Evolutionary conservation across 805 yeast species (phyloP).

Genomic region (Candida sithepensis): DNA sequence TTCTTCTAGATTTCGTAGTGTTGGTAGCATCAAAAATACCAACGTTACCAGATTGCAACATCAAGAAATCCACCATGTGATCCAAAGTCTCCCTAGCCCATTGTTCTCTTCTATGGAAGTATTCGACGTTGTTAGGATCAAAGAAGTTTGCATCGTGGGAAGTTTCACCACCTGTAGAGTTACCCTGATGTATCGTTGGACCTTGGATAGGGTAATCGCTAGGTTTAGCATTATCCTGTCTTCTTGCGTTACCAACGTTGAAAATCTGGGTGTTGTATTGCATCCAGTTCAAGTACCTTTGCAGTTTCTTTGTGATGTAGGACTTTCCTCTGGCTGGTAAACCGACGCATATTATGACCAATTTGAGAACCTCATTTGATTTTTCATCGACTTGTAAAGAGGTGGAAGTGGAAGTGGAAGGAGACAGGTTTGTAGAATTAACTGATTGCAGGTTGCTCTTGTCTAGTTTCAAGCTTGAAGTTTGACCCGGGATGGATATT

Average conservation of each 20-base stretch:
- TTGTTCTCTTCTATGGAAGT: conserved; percentile 42
- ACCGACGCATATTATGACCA: conserved; percentile 70
- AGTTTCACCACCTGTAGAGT: background rate
- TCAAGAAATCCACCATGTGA: conserved; percentile 40
- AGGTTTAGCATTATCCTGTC: conserved; percentile 48
- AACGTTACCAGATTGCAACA: conserved; percentile 42
- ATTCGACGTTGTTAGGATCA: conserved; percentile 40
- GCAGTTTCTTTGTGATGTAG: conserved; percentile 61
- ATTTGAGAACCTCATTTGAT: conserved; percentile 35
- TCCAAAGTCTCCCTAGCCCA: conserved; percentile 52
- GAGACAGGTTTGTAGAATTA: background rate
- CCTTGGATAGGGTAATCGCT: conserved; percentile 35
- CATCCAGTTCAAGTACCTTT: conserved; percentile 55
- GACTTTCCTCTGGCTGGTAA: conserved; percentile 78
- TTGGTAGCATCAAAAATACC: conserved; percentile 63
- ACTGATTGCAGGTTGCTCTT: conserved; percentile 1
- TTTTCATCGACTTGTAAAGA: conserved; percentile 1
- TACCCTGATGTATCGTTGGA: conserved; percentile 22
- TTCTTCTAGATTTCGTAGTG: conserved; percentile 44
- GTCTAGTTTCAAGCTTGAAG: conserved; percentile 14
- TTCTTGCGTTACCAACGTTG: conserved; percentile 72
- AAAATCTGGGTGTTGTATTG: conserved; percentile 63
- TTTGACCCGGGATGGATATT: conserved; percentile 27
- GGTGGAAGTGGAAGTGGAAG: background rate
- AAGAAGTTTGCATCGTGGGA: conserved; percentile 38